These are phyloP conservation scores for Oryza brachyantha DNA, from an alignment of 176 grass and related monocot species.

Conservation along the genomic window DNA sequence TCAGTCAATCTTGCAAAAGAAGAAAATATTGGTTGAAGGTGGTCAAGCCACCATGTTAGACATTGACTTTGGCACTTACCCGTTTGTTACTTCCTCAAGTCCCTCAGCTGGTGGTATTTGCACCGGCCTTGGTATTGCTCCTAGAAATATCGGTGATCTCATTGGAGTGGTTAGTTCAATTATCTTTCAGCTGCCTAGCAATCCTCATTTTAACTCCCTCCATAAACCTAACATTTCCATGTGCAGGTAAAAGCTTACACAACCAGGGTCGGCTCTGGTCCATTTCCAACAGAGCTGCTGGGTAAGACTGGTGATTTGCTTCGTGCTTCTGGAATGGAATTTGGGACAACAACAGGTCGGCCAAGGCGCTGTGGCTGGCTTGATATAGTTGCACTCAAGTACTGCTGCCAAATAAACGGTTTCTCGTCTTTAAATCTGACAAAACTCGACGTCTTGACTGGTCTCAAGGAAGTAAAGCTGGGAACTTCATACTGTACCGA, in stretches of 20 bases:
- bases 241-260: slow-evolving; percentile 93
- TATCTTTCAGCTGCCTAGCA: slow-evolving; percentile 8
- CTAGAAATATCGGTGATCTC: slow-evolving; percentile 73
- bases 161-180: slow-evolving; percentile 71
- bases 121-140: slow-evolving; percentile 83
- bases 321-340: slow-evolving; percentile 75
- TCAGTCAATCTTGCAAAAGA: slow-evolving; percentile 72
- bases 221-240: neutral
- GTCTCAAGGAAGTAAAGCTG: slow-evolving; percentile 71
- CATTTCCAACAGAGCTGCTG: slow-evolving; percentile 86
- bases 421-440: slow-evolving; percentile 91
- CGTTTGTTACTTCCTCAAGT: slow-evolving; percentile 90
- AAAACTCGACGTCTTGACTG: slow-evolving; percentile 83
- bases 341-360: slow-evolving; percentile 83
- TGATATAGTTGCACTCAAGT: slow-evolving; percentile 80
- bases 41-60: slow-evolving; percentile 98
- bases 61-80: slow-evolving; percentile 97
- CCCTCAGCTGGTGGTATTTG: slow-evolving; percentile 95
- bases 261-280: slow-evolving; percentile 85
- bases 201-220: neutral
- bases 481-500: slow-evolving; percentile 48
- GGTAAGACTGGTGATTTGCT: slow-evolving; percentile 69
- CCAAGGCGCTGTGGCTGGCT: slow-evolving; percentile 94
- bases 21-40: slow-evolving; percentile 95
- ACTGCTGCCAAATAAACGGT: slow-evolving; percentile 83